Percentiles rank a stretch among this genome's conserved stretches.
Evolutionary conservation across 768 basidiomycete genomes (phyloP).

Genomic region (Lyophyllum atratum): DNA sequence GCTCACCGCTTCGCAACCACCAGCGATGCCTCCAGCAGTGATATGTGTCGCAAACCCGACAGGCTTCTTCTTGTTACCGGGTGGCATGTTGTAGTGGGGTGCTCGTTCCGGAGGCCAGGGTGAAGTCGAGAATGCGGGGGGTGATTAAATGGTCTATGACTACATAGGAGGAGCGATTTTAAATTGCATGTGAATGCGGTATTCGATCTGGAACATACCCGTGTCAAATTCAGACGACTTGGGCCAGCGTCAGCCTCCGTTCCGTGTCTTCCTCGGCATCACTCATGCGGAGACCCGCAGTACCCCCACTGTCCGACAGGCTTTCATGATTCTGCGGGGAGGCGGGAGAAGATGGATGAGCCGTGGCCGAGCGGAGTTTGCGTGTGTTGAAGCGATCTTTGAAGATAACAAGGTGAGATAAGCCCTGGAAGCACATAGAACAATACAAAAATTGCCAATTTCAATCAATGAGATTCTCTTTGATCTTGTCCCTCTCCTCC

Average conservation of each 20-base stretch:
- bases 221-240: conserved; percentile 11
- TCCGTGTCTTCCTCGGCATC: conserved; percentile 5
- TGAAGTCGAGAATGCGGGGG: background rate
- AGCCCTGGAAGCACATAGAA: conserved; percentile 1
- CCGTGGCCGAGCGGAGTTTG: conserved; percentile 5
- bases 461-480: background rate
- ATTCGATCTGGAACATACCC: conserved; percentile 20
- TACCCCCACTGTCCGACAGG: conserved; percentile 12
- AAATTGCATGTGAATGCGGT: conserved; percentile 24
- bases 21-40: conserved; percentile 92
- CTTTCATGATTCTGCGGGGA: conserved; percentile 1
- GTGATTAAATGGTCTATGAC: conserved; percentile 4
- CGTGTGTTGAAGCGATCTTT: background rate
- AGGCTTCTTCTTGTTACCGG: conserved; percentile 70
- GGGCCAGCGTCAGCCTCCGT: conserved; percentile 11
- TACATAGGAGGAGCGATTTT: conserved; percentile 6
- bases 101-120: conserved; percentile 8
- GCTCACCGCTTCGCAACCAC: conserved; percentile 93
- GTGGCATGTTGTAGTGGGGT: conserved; percentile 50
- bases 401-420: background rate
- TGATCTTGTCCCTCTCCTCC: too few species aligned
- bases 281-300: conserved; percentile 19
- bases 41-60: conserved; percentile 89
- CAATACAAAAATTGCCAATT: background rate
- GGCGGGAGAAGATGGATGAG: background rate